phyloP scores from a whole-genome alignment of 2,329 filamentous ascomycete species.

The Botrytis deweyae region DNA sequence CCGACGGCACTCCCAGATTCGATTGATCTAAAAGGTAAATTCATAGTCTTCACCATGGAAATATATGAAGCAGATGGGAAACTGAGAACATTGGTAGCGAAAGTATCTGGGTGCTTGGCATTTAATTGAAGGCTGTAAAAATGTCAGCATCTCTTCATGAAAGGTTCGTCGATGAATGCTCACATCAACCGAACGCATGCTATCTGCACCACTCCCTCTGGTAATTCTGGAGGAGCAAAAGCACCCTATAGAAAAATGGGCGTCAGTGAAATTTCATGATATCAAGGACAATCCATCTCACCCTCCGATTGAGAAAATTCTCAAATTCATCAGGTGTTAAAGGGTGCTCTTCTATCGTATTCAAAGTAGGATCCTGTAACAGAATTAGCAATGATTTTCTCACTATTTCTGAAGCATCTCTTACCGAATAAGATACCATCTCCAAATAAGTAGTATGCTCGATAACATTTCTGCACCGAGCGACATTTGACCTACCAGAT shows the following conservation, averaged over 20 bases:
- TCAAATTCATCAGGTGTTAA: slow-evolving; percentile 39
- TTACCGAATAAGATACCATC: slow-evolving; percentile 39
- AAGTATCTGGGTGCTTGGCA: slow-evolving; percentile 57
- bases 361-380: slow-evolving; percentile 34
- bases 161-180: slow-evolving; percentile 10
- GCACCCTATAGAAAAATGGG: slow-evolving; percentile 30
- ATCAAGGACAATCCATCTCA: slow-evolving; percentile 13
- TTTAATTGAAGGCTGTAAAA: slow-evolving; percentile 37
- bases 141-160: neutral
- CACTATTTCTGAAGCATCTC: neutral
- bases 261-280: slow-evolving; percentile 23
- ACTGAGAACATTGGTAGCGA: slow-evolving; percentile 55
- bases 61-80: slow-evolving; percentile 51
- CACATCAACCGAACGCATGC: slow-evolving; percentile 31
- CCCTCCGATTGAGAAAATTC: slow-evolving; percentile 38
- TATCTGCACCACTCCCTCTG: slow-evolving; percentile 30
- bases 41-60: slow-evolving; percentile 55
- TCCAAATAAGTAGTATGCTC: slow-evolving; percentile 38
- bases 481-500: slow-evolving; percentile 30
- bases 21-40: slow-evolving; percentile 56
- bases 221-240: slow-evolving; percentile 34
- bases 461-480: slow-evolving; percentile 30
- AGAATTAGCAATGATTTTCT: neutral
- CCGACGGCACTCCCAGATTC: slow-evolving; percentile 60
- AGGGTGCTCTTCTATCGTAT: slow-evolving; percentile 38